These are phyloP conservation scores for Lipomyces yamadae DNA, from an alignment of 805 yeast species.

Conservation along the genomic window DNA sequence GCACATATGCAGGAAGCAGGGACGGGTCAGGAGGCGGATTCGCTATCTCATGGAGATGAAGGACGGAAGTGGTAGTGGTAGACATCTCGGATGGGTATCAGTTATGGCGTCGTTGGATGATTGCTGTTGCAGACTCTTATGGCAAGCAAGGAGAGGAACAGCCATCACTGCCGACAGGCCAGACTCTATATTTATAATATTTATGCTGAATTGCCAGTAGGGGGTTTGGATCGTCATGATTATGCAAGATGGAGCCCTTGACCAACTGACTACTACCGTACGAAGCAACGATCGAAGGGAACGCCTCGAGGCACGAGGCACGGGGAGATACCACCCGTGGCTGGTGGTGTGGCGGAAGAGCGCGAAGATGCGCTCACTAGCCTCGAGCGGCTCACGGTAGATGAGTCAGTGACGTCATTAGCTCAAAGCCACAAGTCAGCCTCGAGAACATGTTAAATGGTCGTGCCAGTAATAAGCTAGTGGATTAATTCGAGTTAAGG, in stretches of 20 bases:
- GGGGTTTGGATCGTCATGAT: background rate
- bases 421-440: no score
- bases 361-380: background rate
- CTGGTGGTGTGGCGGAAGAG: background rate
- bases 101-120: background rate
- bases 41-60: slow-evolving; percentile 20
- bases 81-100: slow-evolving; percentile 11
- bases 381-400: background rate
- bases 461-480: no score
- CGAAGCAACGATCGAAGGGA: background rate
- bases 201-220: background rate
- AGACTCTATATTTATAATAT: background rate
- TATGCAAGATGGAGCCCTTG: background rate
- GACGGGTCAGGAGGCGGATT: slow-evolving; percentile 36
- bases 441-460: no score
- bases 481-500: no score
- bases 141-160: background rate
- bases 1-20: slow-evolving; percentile 33
- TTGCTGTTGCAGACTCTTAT: slow-evolving; percentile 2
- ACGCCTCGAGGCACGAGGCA: background rate
- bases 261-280: background rate
- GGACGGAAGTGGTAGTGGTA: slow-evolving; percentile 4
- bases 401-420: no score
- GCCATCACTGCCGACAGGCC: background rate
- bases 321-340: background rate